phyloP scores from a whole-genome alignment of 2,329 filamentous ascomycete species.

The Nannizziopsis arthrosporioides region DNA sequence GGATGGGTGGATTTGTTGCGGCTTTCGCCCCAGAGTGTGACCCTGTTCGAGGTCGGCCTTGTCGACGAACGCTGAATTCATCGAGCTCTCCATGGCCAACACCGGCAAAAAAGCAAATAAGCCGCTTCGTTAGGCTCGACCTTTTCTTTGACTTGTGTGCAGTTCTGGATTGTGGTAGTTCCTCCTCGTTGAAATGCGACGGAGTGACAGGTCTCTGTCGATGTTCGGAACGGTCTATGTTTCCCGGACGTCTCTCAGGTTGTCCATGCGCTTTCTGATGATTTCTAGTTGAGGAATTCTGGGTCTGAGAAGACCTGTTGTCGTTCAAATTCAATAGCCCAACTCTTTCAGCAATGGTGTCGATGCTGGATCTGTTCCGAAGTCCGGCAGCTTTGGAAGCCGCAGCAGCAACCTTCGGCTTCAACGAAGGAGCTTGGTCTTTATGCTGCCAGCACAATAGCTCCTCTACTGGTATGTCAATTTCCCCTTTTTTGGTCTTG shows the following conservation, averaged over 20 bases:
- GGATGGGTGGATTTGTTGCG: constrained; percentile 2
- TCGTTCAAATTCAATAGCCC: constrained; percentile 57
- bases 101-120: constrained; percentile 28
- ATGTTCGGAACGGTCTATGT: neutral
- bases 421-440: constrained; percentile 55
- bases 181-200: neutral
- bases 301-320: constrained; percentile 13
- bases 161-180: neutral
- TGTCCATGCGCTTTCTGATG: neutral
- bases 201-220: neutral
- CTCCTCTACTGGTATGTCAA: constrained; percentile 21
- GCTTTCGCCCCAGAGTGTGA: constrained; percentile 4
- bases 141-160: constrained; percentile 14
- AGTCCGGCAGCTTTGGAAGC: constrained; percentile 44
- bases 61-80: constrained; percentile 19
- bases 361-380: constrained; percentile 63
- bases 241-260: neutral
- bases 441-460: constrained; percentile 94
- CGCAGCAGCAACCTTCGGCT: neutral
- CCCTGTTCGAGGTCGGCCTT: constrained; percentile 4
- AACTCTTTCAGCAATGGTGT: constrained; percentile 71
- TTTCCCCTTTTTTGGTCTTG: constrained; percentile 17
- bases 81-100: constrained; percentile 22
- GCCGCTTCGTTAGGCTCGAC: constrained; percentile 16
- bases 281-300: constrained; percentile 7